phyloP scores from a whole-genome alignment of 345 rosid species.

The Alliaria petiolata region DNA sequence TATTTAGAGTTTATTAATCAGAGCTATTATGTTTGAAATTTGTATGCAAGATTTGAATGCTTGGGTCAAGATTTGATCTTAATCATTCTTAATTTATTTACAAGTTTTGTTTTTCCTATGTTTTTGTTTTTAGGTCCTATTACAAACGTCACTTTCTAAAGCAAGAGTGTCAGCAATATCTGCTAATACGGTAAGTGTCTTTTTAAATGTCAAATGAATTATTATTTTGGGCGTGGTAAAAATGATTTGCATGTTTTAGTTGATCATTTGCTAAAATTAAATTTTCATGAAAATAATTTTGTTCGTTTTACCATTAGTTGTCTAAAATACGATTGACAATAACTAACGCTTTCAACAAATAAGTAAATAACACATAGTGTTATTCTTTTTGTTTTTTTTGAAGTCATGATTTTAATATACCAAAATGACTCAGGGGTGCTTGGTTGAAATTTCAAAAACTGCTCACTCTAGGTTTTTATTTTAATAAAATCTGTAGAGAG shows the following conservation, averaged over 20 bases:
- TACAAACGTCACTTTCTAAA: conserved; percentile 33
- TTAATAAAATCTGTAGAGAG: no score
- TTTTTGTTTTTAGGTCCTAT: conserved; percentile 15
- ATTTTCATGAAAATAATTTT: not conserved
- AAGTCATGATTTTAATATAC: no score
- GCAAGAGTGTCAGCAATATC: conserved; percentile 28
- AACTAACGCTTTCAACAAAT: no score
- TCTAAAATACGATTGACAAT: no score
- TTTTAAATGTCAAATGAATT: not conserved
- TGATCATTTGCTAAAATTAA: not conserved
- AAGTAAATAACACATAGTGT: no score
- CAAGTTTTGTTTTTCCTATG: not conserved
- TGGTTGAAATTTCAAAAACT: no score
- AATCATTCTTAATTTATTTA: not conserved
- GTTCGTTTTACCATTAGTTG: not conserved
- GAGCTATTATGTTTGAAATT: not conserved
- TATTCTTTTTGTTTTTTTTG: no score
- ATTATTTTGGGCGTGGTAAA: not conserved
- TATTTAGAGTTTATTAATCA: not conserved
- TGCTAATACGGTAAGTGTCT: conserved; percentile 41
- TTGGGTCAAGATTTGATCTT: not conserved
- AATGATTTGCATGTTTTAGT: not conserved
- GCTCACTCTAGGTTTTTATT: no score
- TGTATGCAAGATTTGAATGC: no score
- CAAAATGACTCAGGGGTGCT: no score